These are phyloP conservation scores for Panicum hallii DNA, from an alignment of 202 grass and related monocot species.

Conservation along the genomic window DNA sequence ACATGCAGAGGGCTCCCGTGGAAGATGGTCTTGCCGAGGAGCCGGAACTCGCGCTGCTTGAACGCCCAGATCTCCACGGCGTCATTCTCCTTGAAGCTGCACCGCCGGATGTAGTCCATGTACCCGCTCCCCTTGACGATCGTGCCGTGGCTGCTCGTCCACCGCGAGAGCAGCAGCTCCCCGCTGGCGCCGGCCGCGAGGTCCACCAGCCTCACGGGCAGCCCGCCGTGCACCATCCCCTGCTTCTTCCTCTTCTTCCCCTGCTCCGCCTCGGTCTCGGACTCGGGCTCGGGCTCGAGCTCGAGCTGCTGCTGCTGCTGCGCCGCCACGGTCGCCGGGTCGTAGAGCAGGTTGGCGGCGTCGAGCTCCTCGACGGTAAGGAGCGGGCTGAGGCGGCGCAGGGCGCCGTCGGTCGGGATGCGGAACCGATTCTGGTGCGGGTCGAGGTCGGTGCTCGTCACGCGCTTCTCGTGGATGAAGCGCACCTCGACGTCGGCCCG, in stretches of 20 bases:
- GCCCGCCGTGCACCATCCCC: conserved; percentile 20
- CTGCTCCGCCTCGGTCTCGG: background rate
- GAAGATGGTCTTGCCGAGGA: background rate
- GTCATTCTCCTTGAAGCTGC: conserved; percentile 30
- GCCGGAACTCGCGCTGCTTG: background rate
- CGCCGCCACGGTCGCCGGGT: background rate
- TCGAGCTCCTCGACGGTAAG: background rate
- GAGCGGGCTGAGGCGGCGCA: background rate
- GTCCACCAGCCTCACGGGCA: background rate
- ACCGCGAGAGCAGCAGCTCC: conserved; percentile 1
- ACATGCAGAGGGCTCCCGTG: background rate
- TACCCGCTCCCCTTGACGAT: conserved; percentile 7
- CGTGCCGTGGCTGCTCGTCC: conserved; percentile 9
- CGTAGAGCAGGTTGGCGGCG: conserved; percentile 12
- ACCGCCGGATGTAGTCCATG: conserved; percentile 20
- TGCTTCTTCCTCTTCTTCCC: background rate
- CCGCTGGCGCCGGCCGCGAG: background rate
- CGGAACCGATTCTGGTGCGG: conserved; percentile 31
- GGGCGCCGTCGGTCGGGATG: background rate
- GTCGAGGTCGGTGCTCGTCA: conserved; percentile 12
- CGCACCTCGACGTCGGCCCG: background rate
- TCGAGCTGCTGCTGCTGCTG: too few species aligned
- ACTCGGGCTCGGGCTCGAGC: background rate
- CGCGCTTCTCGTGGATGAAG: conserved; percentile 8
- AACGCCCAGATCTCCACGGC: conserved; percentile 43